These are phyloP conservation scores for Aurantiochytrium sp. DNA, from an alignment of 108 stramenopile species.

Conservation along the genomic window DNA sequence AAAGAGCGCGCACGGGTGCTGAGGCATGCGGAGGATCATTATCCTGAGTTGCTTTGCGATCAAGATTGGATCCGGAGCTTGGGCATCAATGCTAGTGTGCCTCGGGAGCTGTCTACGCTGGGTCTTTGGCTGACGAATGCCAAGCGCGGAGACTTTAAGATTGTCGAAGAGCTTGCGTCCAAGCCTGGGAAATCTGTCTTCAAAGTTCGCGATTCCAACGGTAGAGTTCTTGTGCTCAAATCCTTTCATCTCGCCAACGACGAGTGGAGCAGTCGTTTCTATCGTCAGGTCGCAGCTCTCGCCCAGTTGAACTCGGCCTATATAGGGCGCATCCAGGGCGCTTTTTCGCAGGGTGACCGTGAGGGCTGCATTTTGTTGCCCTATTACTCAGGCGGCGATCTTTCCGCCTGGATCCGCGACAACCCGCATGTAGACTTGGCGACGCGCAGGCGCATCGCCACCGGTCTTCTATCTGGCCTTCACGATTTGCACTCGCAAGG, in stretches of 20 bases:
- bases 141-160: too few species aligned
- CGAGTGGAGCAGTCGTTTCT: background rate
- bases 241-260: background rate
- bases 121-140: too few species aligned
- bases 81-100: too few species aligned
- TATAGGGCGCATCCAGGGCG: background rate
- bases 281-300: background rate
- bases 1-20: too few species aligned
- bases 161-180: too few species aligned
- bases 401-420: background rate
- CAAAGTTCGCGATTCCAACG: background rate
- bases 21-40: too few species aligned
- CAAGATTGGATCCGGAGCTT: too few species aligned
- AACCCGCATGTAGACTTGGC: background rate
- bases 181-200: too few species aligned
- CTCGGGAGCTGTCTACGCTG: too few species aligned
- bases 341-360: background rate
- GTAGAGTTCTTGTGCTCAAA: background rate
- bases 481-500: conserved; percentile 35
- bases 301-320: background rate
- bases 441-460: conserved; percentile 26
- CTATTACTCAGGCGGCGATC: background rate
- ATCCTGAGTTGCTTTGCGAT: too few species aligned
- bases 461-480: conserved; percentile 43
- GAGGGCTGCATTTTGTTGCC: background rate